phyloP scores from a whole-genome alignment of 176 grass and related monocot species.

The Guadua angustifolia region DNA sequence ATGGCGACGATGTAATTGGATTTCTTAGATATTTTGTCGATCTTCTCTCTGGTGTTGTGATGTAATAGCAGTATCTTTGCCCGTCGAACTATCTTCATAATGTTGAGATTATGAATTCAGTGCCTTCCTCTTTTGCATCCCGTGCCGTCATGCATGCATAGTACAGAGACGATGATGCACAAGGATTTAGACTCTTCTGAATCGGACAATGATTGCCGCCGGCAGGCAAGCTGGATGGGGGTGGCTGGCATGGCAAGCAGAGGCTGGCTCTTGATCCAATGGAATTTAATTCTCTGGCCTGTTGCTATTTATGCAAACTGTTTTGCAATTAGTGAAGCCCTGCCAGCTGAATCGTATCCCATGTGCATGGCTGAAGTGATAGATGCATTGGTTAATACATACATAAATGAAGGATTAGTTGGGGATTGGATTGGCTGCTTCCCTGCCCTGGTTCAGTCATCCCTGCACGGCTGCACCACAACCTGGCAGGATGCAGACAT shows the following conservation, averaged over 20 bases:
- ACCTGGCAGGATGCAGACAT: conserved; percentile 40
- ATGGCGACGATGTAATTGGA: conserved; percentile 26
- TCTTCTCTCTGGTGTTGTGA: conserved; percentile 6
- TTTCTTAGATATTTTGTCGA: background rate
- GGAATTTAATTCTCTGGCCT: conserved; percentile 49
- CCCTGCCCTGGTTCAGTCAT: conserved; percentile 21
- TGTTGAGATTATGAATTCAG: conserved; percentile 36
- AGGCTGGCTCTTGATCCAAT: conserved; percentile 26
- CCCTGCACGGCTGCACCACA: background rate
- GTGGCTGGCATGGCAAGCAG: background rate
- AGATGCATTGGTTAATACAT: conserved; percentile 11
- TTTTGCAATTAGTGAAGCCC: conserved; percentile 27
- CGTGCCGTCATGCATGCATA: background rate
- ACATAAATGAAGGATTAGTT: conserved; percentile 36
- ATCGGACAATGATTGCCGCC: conserved; percentile 39
- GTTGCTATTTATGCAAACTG: conserved; percentile 46
- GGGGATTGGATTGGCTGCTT: conserved; percentile 32
- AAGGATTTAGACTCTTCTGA: conserved; percentile 22
- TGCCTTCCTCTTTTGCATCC: background rate
- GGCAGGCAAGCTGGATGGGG: conserved; percentile 1
- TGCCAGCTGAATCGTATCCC: conserved; percentile 26
- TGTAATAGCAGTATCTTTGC: conserved; percentile 27
- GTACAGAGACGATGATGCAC: conserved; percentile 6
- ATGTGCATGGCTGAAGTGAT: conserved; percentile 9
- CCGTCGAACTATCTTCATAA: conserved; percentile 36